Percentiles rank a stretch among this genome's conserved stretches.
Conservation (phyloP, 257 asterid species). For the Coffea eugenioides region DNA sequence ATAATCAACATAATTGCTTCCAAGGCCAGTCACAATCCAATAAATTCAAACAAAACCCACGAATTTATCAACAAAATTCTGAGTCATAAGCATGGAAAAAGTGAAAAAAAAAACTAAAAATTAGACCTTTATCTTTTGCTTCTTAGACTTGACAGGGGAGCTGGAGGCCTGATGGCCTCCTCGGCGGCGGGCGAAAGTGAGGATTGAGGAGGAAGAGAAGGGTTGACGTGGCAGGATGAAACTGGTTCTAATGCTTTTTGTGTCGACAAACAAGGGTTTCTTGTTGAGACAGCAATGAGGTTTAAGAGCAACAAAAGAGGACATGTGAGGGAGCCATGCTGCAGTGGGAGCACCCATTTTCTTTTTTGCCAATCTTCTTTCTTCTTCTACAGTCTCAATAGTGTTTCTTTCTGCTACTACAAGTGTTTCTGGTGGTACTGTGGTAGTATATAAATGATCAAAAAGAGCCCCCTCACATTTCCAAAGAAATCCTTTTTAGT, state of each 20-base stretch:
- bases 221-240: constrained; percentile 24
- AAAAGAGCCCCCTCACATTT: too few relatives aligned
- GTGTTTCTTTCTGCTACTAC: too few relatives aligned
- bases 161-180: constrained; percentile 19
- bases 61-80: neutral
- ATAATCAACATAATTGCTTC: constrained; percentile 1
- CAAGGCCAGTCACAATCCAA: neutral
- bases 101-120: neutral
- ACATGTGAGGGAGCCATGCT: constrained; percentile 39
- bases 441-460: too few relatives aligned
- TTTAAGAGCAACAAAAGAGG: constrained; percentile 14
- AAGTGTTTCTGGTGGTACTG: neutral
- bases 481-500: too few relatives aligned
- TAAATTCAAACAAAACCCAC: neutral
- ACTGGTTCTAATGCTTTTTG: constrained; percentile 24
- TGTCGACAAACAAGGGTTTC: constrained; percentile 24
- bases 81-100: neutral
- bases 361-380: neutral
- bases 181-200: constrained; percentile 64
- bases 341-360: constrained; percentile 52
- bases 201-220: constrained; percentile 33
- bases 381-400: too few relatives aligned
- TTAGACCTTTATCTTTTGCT: constrained; percentile 30
- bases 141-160: constrained; percentile 40
- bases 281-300: constrained; percentile 24